A percentile compares a stretch with the other conserved stretches of the same genome.
These are phyloP conservation scores for Podaxis sp. DNA, from an alignment of 768 basidiomycete species.

Conservation along the genomic window DNA sequence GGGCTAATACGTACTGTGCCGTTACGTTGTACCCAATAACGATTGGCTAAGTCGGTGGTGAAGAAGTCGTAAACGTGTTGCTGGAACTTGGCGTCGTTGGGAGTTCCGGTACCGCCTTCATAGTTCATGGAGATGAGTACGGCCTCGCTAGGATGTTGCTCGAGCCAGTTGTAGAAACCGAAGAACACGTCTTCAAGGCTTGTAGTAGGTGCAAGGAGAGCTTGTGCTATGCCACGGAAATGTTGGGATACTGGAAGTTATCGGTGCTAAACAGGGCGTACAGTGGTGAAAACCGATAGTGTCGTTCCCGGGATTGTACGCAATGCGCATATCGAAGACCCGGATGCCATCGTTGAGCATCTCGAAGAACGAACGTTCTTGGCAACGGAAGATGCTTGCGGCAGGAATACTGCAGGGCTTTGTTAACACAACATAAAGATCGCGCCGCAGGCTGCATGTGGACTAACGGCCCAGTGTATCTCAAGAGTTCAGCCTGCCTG, in stretches of 20 bases:
- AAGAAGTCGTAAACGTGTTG: constrained; percentile 39
- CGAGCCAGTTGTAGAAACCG: constrained; percentile 50
- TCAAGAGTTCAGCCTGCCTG: constrained; percentile 37
- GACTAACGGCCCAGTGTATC: constrained; percentile 44
- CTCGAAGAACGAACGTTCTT: constrained; percentile 44
- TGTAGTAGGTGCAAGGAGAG: constrained; percentile 43
- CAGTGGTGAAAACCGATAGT: constrained; percentile 50
- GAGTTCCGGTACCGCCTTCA: constrained; percentile 44
- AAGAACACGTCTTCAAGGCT: constrained; percentile 49
- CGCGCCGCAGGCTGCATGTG: no score
- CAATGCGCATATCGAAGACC: constrained; percentile 47
- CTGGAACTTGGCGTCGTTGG: constrained; percentile 40
- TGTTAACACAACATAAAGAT: background rate
- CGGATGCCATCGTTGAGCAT: constrained; percentile 48
- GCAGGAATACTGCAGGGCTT: constrained; percentile 27
- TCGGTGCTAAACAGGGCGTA: constrained; percentile 18
- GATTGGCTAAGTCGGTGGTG: constrained; percentile 33
- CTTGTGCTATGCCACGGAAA: constrained; percentile 26
- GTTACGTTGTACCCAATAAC: constrained; percentile 47
- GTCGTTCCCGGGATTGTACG: constrained; percentile 50
- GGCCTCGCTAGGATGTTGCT: constrained; percentile 49
- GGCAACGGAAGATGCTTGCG: constrained; percentile 37
- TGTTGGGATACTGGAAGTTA: background rate
- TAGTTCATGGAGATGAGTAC: constrained; percentile 50
- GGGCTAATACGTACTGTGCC: constrained; percentile 30